Conservation (phyloP, 2,329 filamentous ascomycete genomes). For the Aspergillus calidoustus region DNA sequence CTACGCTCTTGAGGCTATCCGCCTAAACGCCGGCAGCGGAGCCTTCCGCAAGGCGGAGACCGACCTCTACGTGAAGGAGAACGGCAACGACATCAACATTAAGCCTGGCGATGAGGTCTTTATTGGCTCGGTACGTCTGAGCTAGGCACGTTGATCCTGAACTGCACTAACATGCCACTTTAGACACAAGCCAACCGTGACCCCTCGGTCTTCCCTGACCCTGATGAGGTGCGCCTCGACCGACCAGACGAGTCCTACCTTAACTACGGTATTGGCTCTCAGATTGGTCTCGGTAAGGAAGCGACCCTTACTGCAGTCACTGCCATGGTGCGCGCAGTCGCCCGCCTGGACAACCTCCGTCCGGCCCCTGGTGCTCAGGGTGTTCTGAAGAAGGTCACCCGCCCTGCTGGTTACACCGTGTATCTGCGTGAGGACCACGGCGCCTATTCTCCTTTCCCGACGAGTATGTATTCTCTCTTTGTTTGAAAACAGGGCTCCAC, state of each 20-base stretch:
- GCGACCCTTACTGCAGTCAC: conserved; percentile 66
- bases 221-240: conserved; percentile 60
- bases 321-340: conserved; percentile 70
- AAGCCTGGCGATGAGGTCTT: conserved; percentile 65
- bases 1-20: conserved; percentile 73
- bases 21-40: conserved; percentile 67
- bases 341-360: conserved; percentile 63
- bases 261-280: conserved; percentile 65
- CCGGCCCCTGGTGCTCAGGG: conserved; percentile 68
- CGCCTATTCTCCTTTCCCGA: conserved; percentile 57
- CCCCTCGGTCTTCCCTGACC: conserved; percentile 42
- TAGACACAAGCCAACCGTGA: conserved; percentile 60
- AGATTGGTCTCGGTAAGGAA: conserved; percentile 66
- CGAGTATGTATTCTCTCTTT: conserved; percentile 35
- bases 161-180: not conserved
- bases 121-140: conserved; percentile 61
- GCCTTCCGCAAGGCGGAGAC: conserved; percentile 62
- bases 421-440: conserved; percentile 72
- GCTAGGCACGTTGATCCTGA: not conserved
- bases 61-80: conserved; percentile 58
- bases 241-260: conserved; percentile 69
- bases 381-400: conserved; percentile 67
- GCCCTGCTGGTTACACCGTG: conserved; percentile 59
- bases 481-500: conserved; percentile 1
- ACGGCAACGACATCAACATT: conserved; percentile 54